Conservation (phyloP, 176 grass and related monocot species). For the Cocos nucifera region DNA sequence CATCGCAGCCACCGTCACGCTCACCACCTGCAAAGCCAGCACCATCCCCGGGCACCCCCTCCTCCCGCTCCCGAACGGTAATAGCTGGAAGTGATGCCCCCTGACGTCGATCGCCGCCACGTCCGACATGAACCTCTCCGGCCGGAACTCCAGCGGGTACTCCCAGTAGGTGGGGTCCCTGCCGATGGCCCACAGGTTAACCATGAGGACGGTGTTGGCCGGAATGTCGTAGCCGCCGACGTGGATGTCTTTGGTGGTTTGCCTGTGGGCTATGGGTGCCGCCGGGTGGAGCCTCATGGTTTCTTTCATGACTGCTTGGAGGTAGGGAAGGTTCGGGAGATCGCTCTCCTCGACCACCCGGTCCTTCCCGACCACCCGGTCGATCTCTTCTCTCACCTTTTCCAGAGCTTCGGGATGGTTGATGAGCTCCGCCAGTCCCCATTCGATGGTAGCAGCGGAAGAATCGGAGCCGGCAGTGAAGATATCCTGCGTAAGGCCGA, state of each 20-base stretch:
- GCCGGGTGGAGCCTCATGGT: constrained; percentile 38
- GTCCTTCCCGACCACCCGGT: constrained; percentile 24
- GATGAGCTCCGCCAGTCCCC: constrained; percentile 40
- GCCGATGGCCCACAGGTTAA: constrained; percentile 54
- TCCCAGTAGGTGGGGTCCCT: constrained; percentile 36
- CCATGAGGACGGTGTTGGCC: constrained; percentile 24
- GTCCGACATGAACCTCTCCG: constrained; percentile 30
- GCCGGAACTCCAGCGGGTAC: constrained; percentile 32
- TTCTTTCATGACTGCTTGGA: constrained; percentile 51
- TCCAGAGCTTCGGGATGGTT: constrained; percentile 28
- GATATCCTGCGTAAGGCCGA: constrained; percentile 29
- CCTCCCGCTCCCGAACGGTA: constrained; percentile 68
- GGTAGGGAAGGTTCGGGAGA: constrained; percentile 32
- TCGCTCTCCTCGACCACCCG: constrained; percentile 34
- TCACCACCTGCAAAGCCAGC: neutral
- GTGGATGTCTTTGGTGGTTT: constrained; percentile 28
- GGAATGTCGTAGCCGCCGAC: constrained; percentile 49
- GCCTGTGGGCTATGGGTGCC: constrained; percentile 25
- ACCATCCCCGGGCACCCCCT: too few species aligned
- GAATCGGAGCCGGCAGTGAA: constrained; percentile 44
- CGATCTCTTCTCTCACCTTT: constrained; percentile 29
- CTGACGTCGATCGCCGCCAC: constrained; percentile 29
- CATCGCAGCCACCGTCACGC: neutral
- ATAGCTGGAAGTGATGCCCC: constrained; percentile 50
- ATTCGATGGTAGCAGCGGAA: constrained; percentile 36